phyloP scores from a whole-genome alignment of 2,329 filamentous ascomycete species.

The Aureobasidium pullulans region DNA sequence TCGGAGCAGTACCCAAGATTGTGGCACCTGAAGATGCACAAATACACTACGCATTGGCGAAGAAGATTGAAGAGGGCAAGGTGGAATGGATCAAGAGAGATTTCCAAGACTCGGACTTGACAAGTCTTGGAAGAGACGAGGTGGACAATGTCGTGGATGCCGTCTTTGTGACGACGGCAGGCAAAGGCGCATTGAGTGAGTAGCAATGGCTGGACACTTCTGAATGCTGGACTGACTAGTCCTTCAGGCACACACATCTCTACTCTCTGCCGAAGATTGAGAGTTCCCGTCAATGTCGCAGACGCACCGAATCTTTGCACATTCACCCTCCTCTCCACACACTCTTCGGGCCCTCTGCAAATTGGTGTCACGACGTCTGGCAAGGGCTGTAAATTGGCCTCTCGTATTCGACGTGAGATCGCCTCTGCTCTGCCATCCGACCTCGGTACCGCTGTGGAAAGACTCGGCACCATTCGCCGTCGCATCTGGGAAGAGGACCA shows the following conservation, averaged over 20 bases:
- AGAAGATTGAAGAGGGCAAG: slow-evolving; percentile 57
- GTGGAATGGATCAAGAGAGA: slow-evolving; percentile 58
- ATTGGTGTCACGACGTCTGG: slow-evolving; percentile 95
- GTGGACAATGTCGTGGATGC: slow-evolving; percentile 75
- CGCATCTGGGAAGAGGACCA: slow-evolving; percentile 70
- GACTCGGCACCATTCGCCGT: slow-evolving; percentile 65
- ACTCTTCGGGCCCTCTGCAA: slow-evolving; percentile 85
- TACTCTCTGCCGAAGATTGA: slow-evolving; percentile 63
- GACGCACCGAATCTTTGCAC: slow-evolving; percentile 82
- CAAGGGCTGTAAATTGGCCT: slow-evolving; percentile 86
- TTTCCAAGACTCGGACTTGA: slow-evolving; percentile 67
- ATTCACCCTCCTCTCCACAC: slow-evolving; percentile 81
- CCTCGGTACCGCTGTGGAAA: slow-evolving; percentile 68
- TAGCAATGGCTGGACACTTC: neutral
- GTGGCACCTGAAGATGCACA: slow-evolving; percentile 59
- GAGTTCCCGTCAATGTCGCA: slow-evolving; percentile 88
- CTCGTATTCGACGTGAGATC: slow-evolving; percentile 81
- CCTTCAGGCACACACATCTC: slow-evolving; percentile 54
- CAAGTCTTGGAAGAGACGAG: slow-evolving; percentile 69
- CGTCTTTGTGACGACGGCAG: slow-evolving; percentile 72
- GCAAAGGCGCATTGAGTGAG: slow-evolving; percentile 36
- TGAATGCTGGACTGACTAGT: neutral
- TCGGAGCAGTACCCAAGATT: slow-evolving; percentile 73
- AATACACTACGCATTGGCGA: slow-evolving; percentile 53
- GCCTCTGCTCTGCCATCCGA: slow-evolving; percentile 67